These are phyloP conservation scores for Rhodotorula sp. DNA, from an alignment of 1,284 basidiomycete species.

Conservation along the genomic window DNA sequence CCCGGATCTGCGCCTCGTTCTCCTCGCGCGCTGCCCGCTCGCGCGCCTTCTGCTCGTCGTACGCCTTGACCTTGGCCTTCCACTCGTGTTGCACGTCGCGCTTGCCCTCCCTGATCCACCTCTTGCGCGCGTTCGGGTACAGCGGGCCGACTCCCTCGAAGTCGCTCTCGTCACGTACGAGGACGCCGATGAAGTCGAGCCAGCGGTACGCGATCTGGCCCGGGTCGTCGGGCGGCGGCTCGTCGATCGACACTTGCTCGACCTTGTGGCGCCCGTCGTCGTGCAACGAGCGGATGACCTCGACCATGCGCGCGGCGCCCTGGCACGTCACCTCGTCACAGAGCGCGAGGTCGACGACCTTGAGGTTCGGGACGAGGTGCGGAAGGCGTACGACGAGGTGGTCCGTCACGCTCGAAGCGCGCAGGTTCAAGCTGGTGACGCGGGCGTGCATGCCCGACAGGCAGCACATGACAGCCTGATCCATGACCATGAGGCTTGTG, in stretches of 20 bases:
- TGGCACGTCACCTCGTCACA: conserved; percentile 19
- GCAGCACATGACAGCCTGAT: conserved; percentile 18
- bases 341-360: conserved; percentile 23
- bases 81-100: conserved; percentile 3
- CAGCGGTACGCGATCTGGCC: conserved; percentile 27
- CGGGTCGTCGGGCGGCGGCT: not conserved
- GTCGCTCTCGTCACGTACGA: conserved; percentile 26
- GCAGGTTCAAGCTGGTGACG: conserved; percentile 23
- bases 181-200: conserved; percentile 34
- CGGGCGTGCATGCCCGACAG: conserved; percentile 18
- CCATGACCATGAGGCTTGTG: not conserved
- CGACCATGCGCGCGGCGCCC: conserved; percentile 38
- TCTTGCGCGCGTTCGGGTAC: not conserved
- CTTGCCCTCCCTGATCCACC: conserved; percentile 23
- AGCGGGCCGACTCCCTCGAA: conserved; percentile 22
- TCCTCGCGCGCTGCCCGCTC: not conserved
- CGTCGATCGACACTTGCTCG: conserved; percentile 19
- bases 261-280: conserved; percentile 20
- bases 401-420: conserved; percentile 23
- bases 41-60: not conserved
- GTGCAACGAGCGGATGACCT: conserved; percentile 15
- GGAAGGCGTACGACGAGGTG: conserved; percentile 26
- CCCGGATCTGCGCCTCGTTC: not conserved
- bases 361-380: conserved; percentile 18
- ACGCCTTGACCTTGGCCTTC: not conserved